Percentiles rank a stretch among this genome's conserved stretches.
Evolutionary conservation across 331 rosid genomes (phyloP).

Genomic region (Phaseolus coccineus): DNA sequence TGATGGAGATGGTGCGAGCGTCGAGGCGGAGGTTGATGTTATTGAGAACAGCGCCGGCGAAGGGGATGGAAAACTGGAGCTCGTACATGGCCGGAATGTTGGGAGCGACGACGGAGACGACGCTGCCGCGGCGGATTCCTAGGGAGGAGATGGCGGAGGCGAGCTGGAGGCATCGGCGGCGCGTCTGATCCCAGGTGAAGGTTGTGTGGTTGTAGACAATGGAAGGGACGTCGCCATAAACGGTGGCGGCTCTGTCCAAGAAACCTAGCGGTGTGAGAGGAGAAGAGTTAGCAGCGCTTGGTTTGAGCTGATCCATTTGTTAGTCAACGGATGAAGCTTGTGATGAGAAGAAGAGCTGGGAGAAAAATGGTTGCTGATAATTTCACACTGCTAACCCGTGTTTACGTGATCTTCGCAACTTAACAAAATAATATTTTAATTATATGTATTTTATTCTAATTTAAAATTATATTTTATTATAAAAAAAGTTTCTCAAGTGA

Average conservation of each 20-base stretch:
- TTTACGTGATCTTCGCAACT: too few relatives aligned
- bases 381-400: too few relatives aligned
- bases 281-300: slow-evolving; percentile 53
- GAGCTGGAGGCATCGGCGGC: slow-evolving; percentile 62
- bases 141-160: slow-evolving; percentile 65
- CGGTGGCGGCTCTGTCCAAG: slow-evolving; percentile 58
- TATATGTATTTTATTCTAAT: too few relatives aligned
- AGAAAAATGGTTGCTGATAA: too few relatives aligned
- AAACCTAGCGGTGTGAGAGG: slow-evolving; percentile 66
- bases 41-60: slow-evolving; percentile 70
- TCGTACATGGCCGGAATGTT: slow-evolving; percentile 72
- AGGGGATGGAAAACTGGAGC: slow-evolving; percentile 71
- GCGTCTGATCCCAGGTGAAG: slow-evolving; percentile 70
- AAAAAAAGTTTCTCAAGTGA: too few relatives aligned
- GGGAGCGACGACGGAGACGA: slow-evolving; percentile 64
- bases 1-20: slow-evolving; percentile 55
- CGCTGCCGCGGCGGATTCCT: slow-evolving; percentile 51
- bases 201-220: slow-evolving; percentile 50
- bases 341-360: too few relatives aligned
- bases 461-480: too few relatives aligned
- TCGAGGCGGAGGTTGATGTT: slow-evolving; percentile 73
- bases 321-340: neutral
- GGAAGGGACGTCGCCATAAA: slow-evolving; percentile 55
- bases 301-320: slow-evolving; percentile 55
- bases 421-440: too few relatives aligned